These are phyloP conservation scores for Chlamydomonas sphaeroides DNA, from an alignment of 139 green algal genomes.

Conservation along the genomic window DNA sequence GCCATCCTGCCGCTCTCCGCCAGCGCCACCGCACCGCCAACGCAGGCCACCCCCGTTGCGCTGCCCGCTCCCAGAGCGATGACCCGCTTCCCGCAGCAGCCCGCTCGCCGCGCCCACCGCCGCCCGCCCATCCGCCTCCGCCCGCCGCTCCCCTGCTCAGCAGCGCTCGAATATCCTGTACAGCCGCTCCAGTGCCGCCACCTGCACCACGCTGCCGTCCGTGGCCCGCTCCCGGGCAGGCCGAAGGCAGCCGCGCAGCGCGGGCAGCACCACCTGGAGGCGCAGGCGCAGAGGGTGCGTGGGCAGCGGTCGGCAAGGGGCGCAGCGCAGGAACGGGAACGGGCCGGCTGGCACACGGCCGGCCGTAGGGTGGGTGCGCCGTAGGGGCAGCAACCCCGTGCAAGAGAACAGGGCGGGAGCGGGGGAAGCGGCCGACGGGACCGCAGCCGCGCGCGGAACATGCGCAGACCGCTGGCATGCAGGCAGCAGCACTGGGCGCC, in stretches of 20 bases:
- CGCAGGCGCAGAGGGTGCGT: conserved; percentile 3
- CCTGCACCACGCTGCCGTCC: conserved; percentile 82
- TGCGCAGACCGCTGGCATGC: too few species aligned
- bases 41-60: too few species aligned
- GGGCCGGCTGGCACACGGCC: not conserved
- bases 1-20: too few species aligned
- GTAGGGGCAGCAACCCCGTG: not conserved
- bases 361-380: not conserved
- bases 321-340: not conserved
- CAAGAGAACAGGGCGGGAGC: not conserved
- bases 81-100: too few species aligned
- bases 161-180: conserved; percentile 96
- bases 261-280: conserved; percentile 74
- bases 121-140: too few species aligned
- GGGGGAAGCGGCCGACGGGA: too few species aligned
- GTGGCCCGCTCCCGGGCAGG: conserved; percentile 54
- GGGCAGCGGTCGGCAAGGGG: not conserved
- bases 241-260: conserved; percentile 61
- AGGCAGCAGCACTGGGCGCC: too few species aligned
- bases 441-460: too few species aligned
- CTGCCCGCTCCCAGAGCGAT: too few species aligned
- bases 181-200: conserved; percentile 87
- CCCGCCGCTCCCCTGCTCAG: too few species aligned
- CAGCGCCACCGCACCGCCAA: too few species aligned
- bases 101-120: too few species aligned